phyloP scores from a whole-genome alignment of 441 rosid genomes.

The Pelargonium cotyledonis region DNA sequence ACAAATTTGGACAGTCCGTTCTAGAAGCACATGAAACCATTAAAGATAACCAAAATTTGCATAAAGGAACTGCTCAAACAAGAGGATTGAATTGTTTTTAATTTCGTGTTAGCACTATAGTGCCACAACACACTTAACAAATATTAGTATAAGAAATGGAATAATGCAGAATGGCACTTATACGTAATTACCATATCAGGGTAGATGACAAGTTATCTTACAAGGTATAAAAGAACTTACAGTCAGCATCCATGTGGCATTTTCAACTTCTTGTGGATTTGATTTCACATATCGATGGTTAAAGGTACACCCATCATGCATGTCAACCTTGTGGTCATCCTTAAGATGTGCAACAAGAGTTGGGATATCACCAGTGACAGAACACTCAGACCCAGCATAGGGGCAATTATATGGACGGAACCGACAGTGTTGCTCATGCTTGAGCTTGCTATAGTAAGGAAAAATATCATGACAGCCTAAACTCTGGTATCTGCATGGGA shows the following conservation, averaged over 20 bases:
- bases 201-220: not conserved
- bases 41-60: no score
- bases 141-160: no score
- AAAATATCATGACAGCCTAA: conserved; percentile 67
- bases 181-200: not conserved
- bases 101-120: no score
- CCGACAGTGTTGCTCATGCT: conserved; percentile 68
- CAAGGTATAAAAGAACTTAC: conserved; percentile 33
- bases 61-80: no score
- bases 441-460: conserved; percentile 66
- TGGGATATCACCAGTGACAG: conserved; percentile 64
- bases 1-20: no score
- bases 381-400: conserved; percentile 80
- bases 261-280: conserved; percentile 72
- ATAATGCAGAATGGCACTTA: no score
- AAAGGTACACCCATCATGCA: conserved; percentile 81
- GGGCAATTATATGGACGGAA: conserved; percentile 71
- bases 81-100: no score
- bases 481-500: conserved; percentile 63
- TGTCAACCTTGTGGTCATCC: conserved; percentile 80
- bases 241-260: conserved; percentile 90
- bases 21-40: no score
- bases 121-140: no score
- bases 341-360: conserved; percentile 59
- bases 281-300: conserved; percentile 80